Conservation (phyloP, 2,329 filamentous ascomycete genomes). For the Fusarium sp. region DNA sequence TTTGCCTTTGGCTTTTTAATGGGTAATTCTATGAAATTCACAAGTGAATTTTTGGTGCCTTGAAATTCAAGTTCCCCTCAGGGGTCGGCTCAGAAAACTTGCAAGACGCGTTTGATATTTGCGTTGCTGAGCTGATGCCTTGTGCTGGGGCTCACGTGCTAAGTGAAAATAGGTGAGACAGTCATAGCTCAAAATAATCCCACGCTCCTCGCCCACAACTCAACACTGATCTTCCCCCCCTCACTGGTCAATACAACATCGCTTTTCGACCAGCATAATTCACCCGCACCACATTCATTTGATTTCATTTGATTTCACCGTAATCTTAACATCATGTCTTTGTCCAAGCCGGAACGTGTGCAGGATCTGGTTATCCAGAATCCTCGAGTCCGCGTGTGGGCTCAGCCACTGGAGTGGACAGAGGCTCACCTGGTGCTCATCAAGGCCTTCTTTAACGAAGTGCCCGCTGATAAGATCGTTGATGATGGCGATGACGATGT, state of each 20-base stretch:
- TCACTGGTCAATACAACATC: background rate
- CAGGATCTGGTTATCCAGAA: constrained; percentile 41
- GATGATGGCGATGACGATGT: background rate
- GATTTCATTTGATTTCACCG: background rate
- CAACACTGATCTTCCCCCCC: background rate
- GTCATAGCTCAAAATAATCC: background rate
- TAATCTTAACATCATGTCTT: background rate
- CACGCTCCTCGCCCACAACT: background rate
- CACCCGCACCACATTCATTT: background rate
- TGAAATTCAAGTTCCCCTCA: too few relatives aligned
- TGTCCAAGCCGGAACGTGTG: constrained; percentile 13
- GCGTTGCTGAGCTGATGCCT: background rate
- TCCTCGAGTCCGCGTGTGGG: constrained; percentile 43
- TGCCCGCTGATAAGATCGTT: rapidly evolving
- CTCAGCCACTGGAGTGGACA: constrained; percentile 44
- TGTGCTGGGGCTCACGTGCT: constrained; percentile 23
- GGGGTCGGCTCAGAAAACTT: background rate
- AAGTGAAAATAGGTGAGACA: constrained; percentile 11
- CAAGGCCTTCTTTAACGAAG: constrained; percentile 27
- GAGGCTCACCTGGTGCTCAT: constrained; percentile 38
- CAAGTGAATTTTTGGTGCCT: background rate
- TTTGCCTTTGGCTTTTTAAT: background rate
- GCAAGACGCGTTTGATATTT: background rate
- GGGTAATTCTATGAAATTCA: rapidly evolving
- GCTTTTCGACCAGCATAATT: background rate